A percentile compares a stretch with the other conserved stretches of the same genome.
These are phyloP conservation scores for Acanthamoeba lenticulata DNA, from an alignment of 208 protist species.

Conservation along the genomic window DNA sequence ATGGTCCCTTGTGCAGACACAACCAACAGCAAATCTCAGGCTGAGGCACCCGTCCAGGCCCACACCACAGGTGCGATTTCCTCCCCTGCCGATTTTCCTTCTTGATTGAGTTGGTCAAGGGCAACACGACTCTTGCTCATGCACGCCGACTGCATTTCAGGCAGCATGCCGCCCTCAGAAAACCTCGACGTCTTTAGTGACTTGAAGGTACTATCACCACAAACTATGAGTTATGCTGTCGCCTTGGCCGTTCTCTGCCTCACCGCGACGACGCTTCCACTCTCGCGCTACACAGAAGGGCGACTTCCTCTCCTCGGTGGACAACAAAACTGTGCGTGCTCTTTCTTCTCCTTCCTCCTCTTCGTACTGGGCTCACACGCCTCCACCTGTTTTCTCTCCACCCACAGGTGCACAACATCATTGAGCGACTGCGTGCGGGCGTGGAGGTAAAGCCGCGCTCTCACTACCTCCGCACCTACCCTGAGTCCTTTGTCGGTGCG, in stretches of 20 bases:
- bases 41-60: too few species aligned
- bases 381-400: too few species aligned
- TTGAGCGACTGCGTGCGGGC: neutral
- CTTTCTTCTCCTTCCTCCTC: neutral
- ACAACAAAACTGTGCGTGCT: neutral
- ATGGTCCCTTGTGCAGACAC: too few species aligned
- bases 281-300: neutral
- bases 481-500: neutral
- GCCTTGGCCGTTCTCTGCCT: neutral
- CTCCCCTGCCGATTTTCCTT: too few species aligned
- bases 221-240: neutral
- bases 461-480: neutral
- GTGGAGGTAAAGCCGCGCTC: neutral
- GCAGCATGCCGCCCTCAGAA: neutral
- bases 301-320: slow-evolving; percentile 2
- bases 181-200: neutral
- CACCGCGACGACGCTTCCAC: neutral
- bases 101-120: too few species aligned
- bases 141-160: too few species aligned
- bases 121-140: too few species aligned
- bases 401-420: neutral
- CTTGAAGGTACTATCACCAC: neutral
- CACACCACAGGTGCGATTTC: too few species aligned
- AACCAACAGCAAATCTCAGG: too few species aligned
- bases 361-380: neutral